Conservation (phyloP, 2,329 filamentous ascomycete species). For the Metarhizium robertsii region DNA sequence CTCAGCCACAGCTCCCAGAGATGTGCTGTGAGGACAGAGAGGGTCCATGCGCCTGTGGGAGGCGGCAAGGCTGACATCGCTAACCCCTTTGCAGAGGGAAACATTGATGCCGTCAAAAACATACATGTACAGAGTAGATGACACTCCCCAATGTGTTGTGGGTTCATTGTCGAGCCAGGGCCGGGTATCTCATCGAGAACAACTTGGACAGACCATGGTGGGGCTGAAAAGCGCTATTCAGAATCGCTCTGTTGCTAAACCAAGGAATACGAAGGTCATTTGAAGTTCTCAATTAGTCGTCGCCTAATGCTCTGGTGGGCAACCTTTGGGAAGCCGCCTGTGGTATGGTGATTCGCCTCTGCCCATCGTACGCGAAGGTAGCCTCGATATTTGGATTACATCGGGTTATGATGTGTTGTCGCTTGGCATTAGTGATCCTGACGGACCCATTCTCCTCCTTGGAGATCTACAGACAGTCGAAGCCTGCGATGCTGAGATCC, state of each 20-base stretch:
- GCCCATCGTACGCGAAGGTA: not conserved
- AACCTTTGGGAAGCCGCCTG: not conserved
- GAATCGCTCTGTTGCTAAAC: not conserved
- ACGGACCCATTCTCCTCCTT: not conserved
- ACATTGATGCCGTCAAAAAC: too few relatives aligned
- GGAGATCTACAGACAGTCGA: too few relatives aligned
- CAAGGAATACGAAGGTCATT: not conserved
- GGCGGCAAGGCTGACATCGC: constrained; percentile 1
- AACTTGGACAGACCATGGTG: not conserved
- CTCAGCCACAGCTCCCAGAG: not conserved
- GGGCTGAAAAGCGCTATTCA: not conserved
- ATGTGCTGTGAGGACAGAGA: not conserved
- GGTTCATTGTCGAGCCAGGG: not conserved
- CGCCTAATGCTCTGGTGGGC: not conserved
- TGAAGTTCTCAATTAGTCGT: too few relatives aligned
- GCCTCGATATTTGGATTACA: not conserved
- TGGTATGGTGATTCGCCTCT: not conserved
- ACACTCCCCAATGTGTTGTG: not conserved
- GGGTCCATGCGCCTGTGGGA: not conserved
- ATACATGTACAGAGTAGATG: too few relatives aligned
- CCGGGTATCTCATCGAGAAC: not conserved
- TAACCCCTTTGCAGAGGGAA: not conserved
- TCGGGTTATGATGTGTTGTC: not conserved
- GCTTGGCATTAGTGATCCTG: not conserved
- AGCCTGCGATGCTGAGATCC: not conserved